Percentiles rank a stretch among this genome's conserved stretches.
Evolutionary conservation across 2,329 filamentous ascomycete genomes (phyloP).

Genomic region (Phialocephala subalpina): DNA sequence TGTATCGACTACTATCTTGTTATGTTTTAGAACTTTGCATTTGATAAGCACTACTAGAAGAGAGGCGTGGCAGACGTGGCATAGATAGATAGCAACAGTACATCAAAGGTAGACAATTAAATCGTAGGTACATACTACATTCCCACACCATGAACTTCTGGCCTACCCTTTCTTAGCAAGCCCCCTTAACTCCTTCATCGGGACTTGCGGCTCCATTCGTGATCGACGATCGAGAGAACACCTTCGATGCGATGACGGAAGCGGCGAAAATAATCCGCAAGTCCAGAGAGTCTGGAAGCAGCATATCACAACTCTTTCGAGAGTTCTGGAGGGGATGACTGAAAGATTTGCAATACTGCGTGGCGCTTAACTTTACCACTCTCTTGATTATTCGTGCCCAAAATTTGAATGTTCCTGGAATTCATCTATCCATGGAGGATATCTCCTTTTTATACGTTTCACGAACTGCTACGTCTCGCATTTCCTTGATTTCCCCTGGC

Average conservation of each 20-base stretch:
- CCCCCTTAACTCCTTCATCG: not conserved
- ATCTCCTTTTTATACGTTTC: not conserved
- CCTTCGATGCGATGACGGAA: not conserved
- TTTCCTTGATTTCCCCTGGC: constrained; percentile 2
- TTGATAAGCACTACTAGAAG: not conserved
- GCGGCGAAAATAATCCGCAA: not conserved
- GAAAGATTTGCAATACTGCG: not conserved
- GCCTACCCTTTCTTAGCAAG: not conserved
- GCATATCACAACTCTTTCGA: not conserved
- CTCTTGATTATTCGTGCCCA: not conserved
- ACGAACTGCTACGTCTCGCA: not conserved
- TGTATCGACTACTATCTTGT: not conserved
- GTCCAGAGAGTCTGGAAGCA: not conserved
- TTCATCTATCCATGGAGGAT: not conserved
- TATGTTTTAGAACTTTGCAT: not conserved
- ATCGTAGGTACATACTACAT: not conserved
- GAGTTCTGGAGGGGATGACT: not conserved
- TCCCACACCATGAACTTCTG: not conserved
- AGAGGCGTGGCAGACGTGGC: not conserved
- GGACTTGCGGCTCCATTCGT: not conserved
- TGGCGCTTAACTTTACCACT: not conserved
- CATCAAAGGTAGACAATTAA: not conserved
- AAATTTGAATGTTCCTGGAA: not conserved
- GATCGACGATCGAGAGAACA: not conserved
- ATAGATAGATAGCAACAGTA: constrained; percentile 3